These are phyloP conservation scores for Fusarium nygamai DNA, from an alignment of 2,329 filamentous ascomycete genomes.

Conservation along the genomic window DNA sequence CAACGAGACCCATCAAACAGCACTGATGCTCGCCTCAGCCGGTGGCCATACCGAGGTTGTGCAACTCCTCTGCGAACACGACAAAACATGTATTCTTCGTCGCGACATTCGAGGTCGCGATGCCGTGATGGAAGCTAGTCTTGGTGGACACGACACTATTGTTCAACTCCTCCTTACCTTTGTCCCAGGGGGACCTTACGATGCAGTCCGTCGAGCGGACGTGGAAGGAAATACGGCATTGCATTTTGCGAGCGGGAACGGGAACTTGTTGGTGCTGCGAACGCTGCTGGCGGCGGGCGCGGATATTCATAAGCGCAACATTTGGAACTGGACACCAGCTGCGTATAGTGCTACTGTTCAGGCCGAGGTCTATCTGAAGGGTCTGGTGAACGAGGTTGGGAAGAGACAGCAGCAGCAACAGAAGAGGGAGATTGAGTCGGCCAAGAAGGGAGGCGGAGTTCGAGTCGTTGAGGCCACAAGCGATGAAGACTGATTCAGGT, in stretches of 20 bases:
- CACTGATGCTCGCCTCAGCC: conserved; percentile 79
- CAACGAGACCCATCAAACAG: conserved; percentile 83
- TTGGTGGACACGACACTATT: conserved; percentile 69
- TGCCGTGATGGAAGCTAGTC: conserved; percentile 73
- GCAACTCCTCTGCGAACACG: conserved; percentile 72
- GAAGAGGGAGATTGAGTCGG: conserved; percentile 49
- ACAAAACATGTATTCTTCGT: conserved; percentile 70
- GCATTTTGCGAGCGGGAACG: conserved; percentile 86
- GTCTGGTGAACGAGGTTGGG: conserved; percentile 76
- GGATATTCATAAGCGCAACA: conserved; percentile 75
- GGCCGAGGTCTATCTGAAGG: conserved; percentile 86
- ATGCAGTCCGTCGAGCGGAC: conserved; percentile 69
- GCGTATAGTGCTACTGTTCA: conserved; percentile 84
- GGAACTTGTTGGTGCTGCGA: conserved; percentile 79
- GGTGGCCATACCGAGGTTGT: conserved; percentile 79
- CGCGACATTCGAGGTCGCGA: conserved; percentile 76
- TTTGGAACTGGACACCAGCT: conserved; percentile 84
- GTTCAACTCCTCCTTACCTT: conserved; percentile 73
- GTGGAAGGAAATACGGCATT: conserved; percentile 84
- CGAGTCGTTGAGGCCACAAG: conserved; percentile 56
- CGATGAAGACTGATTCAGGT: conserved; percentile 41
- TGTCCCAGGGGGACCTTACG: conserved; percentile 62
- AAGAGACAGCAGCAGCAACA: conserved; percentile 58
- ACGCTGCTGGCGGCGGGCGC: conserved; percentile 83
- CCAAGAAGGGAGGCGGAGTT: conserved; percentile 55